These are phyloP conservation scores for Hymenoscyphus repandus DNA, from an alignment of 2,329 filamentous ascomycete genomes.

Conservation along the genomic window DNA sequence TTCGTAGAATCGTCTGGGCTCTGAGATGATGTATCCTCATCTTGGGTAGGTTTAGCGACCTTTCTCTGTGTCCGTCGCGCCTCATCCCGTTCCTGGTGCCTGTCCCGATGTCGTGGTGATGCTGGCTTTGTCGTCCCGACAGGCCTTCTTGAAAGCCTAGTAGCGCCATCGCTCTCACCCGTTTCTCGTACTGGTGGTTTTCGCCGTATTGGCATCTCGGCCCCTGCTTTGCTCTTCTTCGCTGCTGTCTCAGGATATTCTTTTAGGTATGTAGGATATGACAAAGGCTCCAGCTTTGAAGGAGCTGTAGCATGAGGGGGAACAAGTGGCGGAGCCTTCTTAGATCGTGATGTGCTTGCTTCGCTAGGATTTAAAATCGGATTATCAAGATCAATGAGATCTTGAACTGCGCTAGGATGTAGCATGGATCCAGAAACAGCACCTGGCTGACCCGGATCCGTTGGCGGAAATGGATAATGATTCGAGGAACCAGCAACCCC, in stretches of 20 bases:
- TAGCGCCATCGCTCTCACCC: slow-evolving; percentile 9
- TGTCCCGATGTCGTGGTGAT: slow-evolving; percentile 28
- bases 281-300: slow-evolving; percentile 34
- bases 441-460: slow-evolving; percentile 26
- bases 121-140: slow-evolving; percentile 29
- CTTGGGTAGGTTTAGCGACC: slow-evolving; percentile 15
- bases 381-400: slow-evolving; percentile 23
- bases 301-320: slow-evolving; percentile 21
- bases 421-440: slow-evolving; percentile 25
- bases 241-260: slow-evolving; percentile 32
- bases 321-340: slow-evolving; percentile 28
- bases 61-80: slow-evolving; percentile 19
- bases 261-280: slow-evolving; percentile 33
- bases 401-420: slow-evolving; percentile 21
- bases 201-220: slow-evolving; percentile 28
- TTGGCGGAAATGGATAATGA: slow-evolving; percentile 30
- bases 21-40: slow-evolving; percentile 27
- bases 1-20: slow-evolving; percentile 29
- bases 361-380: slow-evolving; percentile 17
- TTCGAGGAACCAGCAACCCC: slow-evolving; percentile 23
- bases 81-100: slow-evolving; percentile 24
- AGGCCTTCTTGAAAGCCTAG: slow-evolving; percentile 29
- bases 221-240: slow-evolving; percentile 22
- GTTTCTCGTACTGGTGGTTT: slow-evolving; percentile 17
- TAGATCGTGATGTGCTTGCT: slow-evolving; percentile 20